Evolutionary conservation across 345 rosid genomes (phyloP), one percentile per base, ranked within the genome.

Genomic region (Arabidopsis suecica): DNA sequence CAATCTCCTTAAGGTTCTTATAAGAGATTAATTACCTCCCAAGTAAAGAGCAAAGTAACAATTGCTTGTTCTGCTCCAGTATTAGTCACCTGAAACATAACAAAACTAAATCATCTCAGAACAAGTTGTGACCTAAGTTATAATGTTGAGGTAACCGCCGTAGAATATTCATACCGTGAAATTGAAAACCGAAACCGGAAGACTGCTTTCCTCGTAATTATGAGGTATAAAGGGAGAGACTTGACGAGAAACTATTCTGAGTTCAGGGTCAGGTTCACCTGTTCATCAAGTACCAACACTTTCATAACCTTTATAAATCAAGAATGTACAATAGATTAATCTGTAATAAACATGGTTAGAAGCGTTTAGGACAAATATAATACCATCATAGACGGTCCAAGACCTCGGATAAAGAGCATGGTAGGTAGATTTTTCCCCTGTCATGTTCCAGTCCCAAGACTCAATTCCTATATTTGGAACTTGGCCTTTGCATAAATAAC

Each of bases 191-290:
- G 93, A 84, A 49, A 89, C 96, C 0, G 97, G 99, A 76, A 85
- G 86, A 82, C 99, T 93, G 81, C 96, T 93, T 73, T 95, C 97
- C 82, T 84, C 82, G 65, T 90, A 95, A 77, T 95, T 95, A 63
- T 93, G 90, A 54, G 97, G 99, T 83, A 95, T 87, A 70, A 93
- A 63, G 13, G 98, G 99, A 25, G 99, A 93, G 61, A 95, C 83
- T 81, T 95, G 99, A 65, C 96, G 94, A 77, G 93, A 92, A 66
- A 89, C 86, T 61, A 95, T 89, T 80, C 62, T 83, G 69, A 95
- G 93, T 73, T 81, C 87, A 67, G 98, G 99, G 76, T 95, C 98
- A 23, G 97, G 98, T 84, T 95, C 97, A 72, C 97, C 98, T 92
- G 82, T 75, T 82, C 67, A 75, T 44, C 69, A 59, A 69, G 50